Evolutionary conservation across 2,329 filamentous ascomycete species (phyloP).

Genomic region (Amphichorda felina): DNA sequence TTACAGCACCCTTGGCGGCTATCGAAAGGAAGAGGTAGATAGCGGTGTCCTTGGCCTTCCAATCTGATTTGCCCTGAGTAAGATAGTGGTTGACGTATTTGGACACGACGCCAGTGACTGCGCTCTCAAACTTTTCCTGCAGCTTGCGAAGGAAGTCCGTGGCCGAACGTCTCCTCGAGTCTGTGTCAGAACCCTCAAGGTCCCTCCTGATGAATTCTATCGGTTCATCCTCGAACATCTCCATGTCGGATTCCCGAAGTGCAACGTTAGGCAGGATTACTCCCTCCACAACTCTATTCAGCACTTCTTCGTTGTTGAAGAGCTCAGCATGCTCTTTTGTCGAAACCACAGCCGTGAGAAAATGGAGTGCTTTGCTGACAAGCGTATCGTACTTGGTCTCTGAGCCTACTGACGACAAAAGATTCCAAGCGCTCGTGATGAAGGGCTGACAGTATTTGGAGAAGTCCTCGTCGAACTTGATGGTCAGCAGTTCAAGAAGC

Average conservation of each 20-base stretch:
- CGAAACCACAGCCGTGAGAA: constrained; percentile 79
- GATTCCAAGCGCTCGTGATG: constrained; percentile 80
- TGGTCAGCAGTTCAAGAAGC: constrained; percentile 75
- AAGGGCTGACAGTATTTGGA: constrained; percentile 69
- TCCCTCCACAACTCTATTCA: constrained; percentile 87
- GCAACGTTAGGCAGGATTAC: constrained; percentile 90
- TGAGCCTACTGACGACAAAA: constrained; percentile 74
- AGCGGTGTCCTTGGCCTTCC: constrained; percentile 98
- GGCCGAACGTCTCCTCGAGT: constrained; percentile 81
- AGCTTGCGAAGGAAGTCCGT: constrained; percentile 89
- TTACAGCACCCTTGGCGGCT: constrained; percentile 81
- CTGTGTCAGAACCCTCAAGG: constrained; percentile 89
- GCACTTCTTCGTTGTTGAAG: constrained; percentile 72
- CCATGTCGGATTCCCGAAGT: constrained; percentile 83
- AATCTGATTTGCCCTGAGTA: constrained; percentile 67
- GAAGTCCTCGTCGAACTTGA: constrained; percentile 95
- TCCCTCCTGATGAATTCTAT: constrained; percentile 97
- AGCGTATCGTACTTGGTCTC: constrained; percentile 91
- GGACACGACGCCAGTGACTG: constrained; percentile 79
- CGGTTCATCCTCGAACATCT: constrained; percentile 95
- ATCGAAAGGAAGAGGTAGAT: constrained; percentile 93
- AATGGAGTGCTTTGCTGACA: constrained; percentile 89
- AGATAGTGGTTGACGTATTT: constrained; percentile 83
- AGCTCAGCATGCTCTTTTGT: constrained; percentile 66
- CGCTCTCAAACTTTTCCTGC: constrained; percentile 74